These are phyloP conservation scores for Cercospora nicotianae DNA, from an alignment of 2,329 filamentous ascomycete genomes.

Conservation along the genomic window DNA sequence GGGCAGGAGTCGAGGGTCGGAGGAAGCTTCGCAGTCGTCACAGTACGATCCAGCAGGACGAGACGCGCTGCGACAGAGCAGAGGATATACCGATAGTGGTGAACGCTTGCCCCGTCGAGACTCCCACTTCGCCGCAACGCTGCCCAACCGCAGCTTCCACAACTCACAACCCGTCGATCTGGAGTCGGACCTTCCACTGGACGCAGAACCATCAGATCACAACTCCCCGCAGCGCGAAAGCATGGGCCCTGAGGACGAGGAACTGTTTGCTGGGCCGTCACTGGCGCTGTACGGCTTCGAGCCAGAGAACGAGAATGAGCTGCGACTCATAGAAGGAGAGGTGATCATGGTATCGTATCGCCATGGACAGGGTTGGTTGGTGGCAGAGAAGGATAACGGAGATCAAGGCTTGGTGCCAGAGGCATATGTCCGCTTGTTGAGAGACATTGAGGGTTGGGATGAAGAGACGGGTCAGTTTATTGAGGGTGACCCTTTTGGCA, in stretches of 20 bases:
- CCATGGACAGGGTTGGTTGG: conserved; percentile 95
- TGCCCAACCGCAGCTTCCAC: conserved; percentile 32
- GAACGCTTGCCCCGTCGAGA: conserved; percentile 41
- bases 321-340: conserved; percentile 89
- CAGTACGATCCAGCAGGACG: conserved; percentile 35
- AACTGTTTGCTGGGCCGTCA: conserved; percentile 96
- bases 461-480: conserved; percentile 78
- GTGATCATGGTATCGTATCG: conserved; percentile 95
- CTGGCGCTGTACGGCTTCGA: conserved; percentile 94
- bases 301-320: conserved; percentile 93
- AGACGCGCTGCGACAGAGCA: conserved; percentile 34
- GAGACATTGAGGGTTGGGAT: conserved; percentile 86
- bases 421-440: conserved; percentile 87
- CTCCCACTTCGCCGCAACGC: conserved; percentile 52
- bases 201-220: conserved; percentile 29
- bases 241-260: conserved; percentile 68
- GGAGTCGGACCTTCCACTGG: conserved; percentile 35
- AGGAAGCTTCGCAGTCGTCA: conserved; percentile 38
- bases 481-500: conserved; percentile 35
- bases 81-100: conserved; percentile 33
- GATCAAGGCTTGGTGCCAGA: conserved; percentile 95
- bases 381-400: conserved; percentile 90
- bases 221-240: conserved; percentile 33
- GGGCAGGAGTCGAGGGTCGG: conserved; percentile 42
- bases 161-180: conserved; percentile 24